These are phyloP conservation scores for Acorus gramineus DNA, from an alignment of 106 monocot genomes.

Conservation along the genomic window DNA sequence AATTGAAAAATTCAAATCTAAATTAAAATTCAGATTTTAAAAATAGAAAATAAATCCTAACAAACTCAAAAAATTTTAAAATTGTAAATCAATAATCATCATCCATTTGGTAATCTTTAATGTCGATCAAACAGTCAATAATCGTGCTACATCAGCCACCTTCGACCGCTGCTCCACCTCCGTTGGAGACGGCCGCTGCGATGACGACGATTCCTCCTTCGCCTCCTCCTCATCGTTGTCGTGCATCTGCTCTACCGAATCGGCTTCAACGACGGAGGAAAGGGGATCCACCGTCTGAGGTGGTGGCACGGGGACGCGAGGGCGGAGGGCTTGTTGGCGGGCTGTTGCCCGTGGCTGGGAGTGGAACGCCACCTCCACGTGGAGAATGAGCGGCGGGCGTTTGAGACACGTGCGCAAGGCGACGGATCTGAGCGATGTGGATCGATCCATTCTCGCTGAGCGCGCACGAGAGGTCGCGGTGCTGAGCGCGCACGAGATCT, in stretches of 20 bases:
- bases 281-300: not conserved
- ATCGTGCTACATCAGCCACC: not conserved
- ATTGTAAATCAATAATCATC: no score
- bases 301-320: slow-evolving; percentile 13
- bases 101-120: no score
- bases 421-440: slow-evolving; percentile 44
- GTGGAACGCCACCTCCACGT: no score
- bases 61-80: no score
- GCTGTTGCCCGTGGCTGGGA: slow-evolving; percentile 26
- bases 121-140: no score
- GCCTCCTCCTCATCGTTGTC: slow-evolving; percentile 17
- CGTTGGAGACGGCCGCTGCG: not conserved
- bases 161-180: slow-evolving; percentile 4
- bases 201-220: no score
- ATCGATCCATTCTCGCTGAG: slow-evolving; percentile 23
- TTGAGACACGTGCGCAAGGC: slow-evolving; percentile 26
- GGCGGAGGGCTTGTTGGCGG: slow-evolving; percentile 20
- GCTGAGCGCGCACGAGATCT: no score
- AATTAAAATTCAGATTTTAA: no score
- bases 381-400: no score
- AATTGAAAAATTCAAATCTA: no score
- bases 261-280: slow-evolving; percentile 5
- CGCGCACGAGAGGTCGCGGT: not conserved
- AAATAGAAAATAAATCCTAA: no score
- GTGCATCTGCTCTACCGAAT: slow-evolving; percentile 20